These are phyloP conservation scores for Kodamaea laetipori DNA, from an alignment of 805 yeast genomes.

Conservation along the genomic window DNA sequence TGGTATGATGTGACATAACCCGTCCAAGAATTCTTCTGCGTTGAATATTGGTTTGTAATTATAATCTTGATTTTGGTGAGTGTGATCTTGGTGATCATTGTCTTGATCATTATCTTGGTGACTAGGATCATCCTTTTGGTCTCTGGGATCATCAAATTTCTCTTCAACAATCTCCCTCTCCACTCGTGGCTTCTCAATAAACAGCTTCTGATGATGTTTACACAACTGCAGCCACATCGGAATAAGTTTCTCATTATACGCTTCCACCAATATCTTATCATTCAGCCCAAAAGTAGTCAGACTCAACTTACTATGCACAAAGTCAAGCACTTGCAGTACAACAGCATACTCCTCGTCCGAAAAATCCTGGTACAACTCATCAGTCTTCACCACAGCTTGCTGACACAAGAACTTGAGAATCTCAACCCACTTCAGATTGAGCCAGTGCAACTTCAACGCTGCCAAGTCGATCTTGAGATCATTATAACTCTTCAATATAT, in stretches of 20 bases:
- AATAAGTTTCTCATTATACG: slow-evolving; percentile 28
- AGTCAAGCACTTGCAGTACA: slow-evolving; percentile 13
- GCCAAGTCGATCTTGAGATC: slow-evolving; percentile 43
- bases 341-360: not conserved
- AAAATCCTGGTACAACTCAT: slow-evolving; percentile 10
- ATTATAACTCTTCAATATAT: slow-evolving; percentile 35
- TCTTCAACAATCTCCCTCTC: slow-evolving; percentile 1
- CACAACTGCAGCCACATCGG: slow-evolving; percentile 27
- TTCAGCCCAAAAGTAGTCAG: slow-evolving; percentile 26
- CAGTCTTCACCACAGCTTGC: slow-evolving; percentile 34
- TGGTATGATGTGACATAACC: slow-evolving; percentile 6
- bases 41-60: too few relatives aligned
- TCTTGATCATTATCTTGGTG: too few relatives aligned
- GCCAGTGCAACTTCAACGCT: slow-evolving; percentile 45
- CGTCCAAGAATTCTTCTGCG: slow-evolving; percentile 2
- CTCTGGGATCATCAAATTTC: too few relatives aligned
- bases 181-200: not conserved
- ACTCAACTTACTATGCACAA: slow-evolving; percentile 16
- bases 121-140: too few relatives aligned
- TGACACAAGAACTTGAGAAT: slow-evolving; percentile 50
- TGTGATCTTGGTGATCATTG: too few relatives aligned
- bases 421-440: slow-evolving; percentile 59
- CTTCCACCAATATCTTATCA: slow-evolving; percentile 22
- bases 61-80: too few relatives aligned
- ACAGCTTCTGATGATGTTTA: not conserved